These are phyloP conservation scores for Teratosphaeriaceae sp. DNA, from an alignment of 2,329 filamentous ascomycete genomes.

Conservation along the genomic window DNA sequence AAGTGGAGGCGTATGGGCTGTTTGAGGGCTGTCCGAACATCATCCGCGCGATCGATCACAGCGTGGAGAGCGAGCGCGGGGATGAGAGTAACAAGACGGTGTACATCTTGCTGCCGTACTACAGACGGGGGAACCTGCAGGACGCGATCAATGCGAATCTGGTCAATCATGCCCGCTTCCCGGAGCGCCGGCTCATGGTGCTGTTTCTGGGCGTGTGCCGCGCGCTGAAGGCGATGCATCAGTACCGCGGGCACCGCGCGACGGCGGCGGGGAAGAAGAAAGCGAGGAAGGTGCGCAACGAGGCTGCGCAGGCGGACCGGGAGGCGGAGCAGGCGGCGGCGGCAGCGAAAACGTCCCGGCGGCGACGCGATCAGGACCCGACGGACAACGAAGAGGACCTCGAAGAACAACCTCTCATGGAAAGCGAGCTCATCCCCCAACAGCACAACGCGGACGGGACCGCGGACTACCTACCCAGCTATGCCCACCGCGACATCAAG, in stretches of 20 bases:
- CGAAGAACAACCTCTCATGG: conserved; percentile 76
- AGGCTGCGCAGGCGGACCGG: conserved; percentile 50
- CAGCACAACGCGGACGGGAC: no score
- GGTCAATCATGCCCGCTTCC: conserved; percentile 87
- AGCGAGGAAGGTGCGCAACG: conserved; percentile 48
- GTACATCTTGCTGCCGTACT: conserved; percentile 94
- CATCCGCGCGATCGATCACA: conserved; percentile 78
- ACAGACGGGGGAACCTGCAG: conserved; percentile 88
- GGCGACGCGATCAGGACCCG: conserved; percentile 24
- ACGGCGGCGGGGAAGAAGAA: conserved; percentile 47
- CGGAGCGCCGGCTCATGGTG: conserved; percentile 79
- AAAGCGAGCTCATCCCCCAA: conserved; percentile 59
- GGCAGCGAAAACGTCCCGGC: conserved; percentile 41
- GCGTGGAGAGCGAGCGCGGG: conserved; percentile 63
- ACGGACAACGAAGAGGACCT: conserved; percentile 54
- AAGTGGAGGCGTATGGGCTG: conserved; percentile 92
- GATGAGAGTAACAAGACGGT: conserved; percentile 75
- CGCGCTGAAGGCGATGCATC: conserved; percentile 84
- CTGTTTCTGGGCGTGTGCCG: conserved; percentile 88
- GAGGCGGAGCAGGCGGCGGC: conserved; percentile 38
- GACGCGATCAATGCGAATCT: conserved; percentile 98
- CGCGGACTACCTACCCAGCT: conserved; percentile 61
- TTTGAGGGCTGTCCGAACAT: conserved; percentile 80
- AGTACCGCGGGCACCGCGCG: conserved; percentile 62
- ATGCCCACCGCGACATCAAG: conserved; percentile 95